Evolutionary conservation across 2,329 filamentous ascomycete genomes (phyloP).

Genomic region (Elsinoe necatrix): DNA sequence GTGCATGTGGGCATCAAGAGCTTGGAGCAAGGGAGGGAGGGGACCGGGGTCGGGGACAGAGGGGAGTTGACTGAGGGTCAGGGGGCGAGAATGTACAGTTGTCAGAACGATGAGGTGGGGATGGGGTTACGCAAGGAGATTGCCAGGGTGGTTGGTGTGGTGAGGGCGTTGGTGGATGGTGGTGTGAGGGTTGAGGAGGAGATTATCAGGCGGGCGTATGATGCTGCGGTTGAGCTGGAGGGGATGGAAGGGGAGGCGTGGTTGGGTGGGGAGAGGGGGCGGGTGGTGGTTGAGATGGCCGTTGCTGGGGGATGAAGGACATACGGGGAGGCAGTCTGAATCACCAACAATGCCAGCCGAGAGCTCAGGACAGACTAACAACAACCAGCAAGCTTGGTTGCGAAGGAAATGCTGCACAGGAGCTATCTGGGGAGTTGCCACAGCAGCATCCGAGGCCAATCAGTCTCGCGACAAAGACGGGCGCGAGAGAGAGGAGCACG

Average conservation of each 20-base stretch:
- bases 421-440: no score
- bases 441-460: no score
- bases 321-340: no score
- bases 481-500: not conserved
- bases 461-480: no score
- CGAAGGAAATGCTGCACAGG: no score
- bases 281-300: constrained; percentile 30
- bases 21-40: constrained; percentile 35
- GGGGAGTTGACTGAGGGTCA: constrained; percentile 66
- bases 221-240: constrained; percentile 61
- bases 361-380: no score
- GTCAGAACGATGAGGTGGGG: constrained; percentile 81
- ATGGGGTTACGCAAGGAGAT: constrained; percentile 78
- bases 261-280: constrained; percentile 32
- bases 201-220: constrained; percentile 73
- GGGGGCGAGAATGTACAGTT: constrained; percentile 82
- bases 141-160: constrained; percentile 69
- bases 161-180: constrained; percentile 72
- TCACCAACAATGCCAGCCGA: no score
- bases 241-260: constrained; percentile 44
- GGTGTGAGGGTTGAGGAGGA: constrained; percentile 84
- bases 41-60: constrained; percentile 58
- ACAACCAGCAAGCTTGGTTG: no score
- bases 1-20: constrained; percentile 92
- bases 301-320: not conserved